These are phyloP conservation scores for Suillus plorans DNA, from an alignment of 768 basidiomycete species.

Conservation along the genomic window DNA sequence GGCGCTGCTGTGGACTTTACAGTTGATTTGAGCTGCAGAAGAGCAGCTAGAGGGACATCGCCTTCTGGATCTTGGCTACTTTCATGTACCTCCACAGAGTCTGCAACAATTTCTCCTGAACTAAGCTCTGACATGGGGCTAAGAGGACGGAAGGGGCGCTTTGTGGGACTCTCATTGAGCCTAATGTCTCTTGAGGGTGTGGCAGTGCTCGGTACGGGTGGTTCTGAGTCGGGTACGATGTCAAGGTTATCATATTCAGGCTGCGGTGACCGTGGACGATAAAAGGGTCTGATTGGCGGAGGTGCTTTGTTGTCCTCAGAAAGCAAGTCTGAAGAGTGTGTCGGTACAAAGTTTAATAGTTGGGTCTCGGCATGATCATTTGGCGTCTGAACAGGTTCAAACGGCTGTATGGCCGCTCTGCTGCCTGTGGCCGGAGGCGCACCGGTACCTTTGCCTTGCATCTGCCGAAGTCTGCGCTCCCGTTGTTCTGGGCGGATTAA, in stretches of 20 bases:
- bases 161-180: slow-evolving; percentile 13
- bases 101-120: slow-evolving; percentile 28
- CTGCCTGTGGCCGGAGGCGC: background rate
- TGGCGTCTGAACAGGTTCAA: slow-evolving; percentile 14
- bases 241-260: slow-evolving; percentile 38
- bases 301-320: too few relatives aligned
- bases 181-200: slow-evolving; percentile 10
- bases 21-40: slow-evolving; percentile 17
- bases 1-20: slow-evolving; percentile 20
- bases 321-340: slow-evolving; percentile 10
- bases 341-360: slow-evolving; percentile 20
- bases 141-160: slow-evolving; percentile 17
- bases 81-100: slow-evolving; percentile 28
- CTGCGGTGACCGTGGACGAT: background rate
- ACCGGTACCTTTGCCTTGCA: background rate
- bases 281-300: background rate
- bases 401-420: background rate
- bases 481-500: slow-evolving; percentile 5
- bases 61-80: slow-evolving; percentile 39
- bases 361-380: slow-evolving; percentile 15
- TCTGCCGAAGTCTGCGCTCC: background rate
- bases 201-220: slow-evolving; percentile 29
- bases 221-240: slow-evolving; percentile 66
- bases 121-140: slow-evolving; percentile 23
- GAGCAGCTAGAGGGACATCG: slow-evolving; percentile 45